Evolutionary conservation across 108 stramenopile genomes (phyloP).

Genomic region (Nitzschia inconspicua): DNA sequence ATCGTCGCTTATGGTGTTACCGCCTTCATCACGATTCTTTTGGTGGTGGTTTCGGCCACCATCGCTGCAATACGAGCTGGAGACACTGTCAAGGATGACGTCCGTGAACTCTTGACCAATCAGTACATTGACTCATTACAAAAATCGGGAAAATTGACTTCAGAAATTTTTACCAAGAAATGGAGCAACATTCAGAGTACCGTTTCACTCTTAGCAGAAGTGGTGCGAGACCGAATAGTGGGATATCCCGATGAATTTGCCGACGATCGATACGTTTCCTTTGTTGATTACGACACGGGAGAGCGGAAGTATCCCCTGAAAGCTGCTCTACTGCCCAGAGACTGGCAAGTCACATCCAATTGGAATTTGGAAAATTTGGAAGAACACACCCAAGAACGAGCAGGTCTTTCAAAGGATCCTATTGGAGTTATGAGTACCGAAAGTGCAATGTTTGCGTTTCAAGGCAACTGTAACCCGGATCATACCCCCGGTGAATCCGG

Average conservation of each 20-base stretch:
- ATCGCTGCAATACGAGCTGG: slow-evolving; percentile 27
- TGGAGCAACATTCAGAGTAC: slow-evolving; percentile 16
- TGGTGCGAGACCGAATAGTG: slow-evolving; percentile 46
- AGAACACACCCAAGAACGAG: slow-evolving; percentile 7
- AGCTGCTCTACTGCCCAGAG: slow-evolving; percentile 32
- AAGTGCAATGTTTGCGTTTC: slow-evolving; percentile 32
- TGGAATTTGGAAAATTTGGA: neutral
- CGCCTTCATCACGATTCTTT: slow-evolving; percentile 26
- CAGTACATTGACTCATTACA: slow-evolving; percentile 17
- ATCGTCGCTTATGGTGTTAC: slow-evolving; percentile 44
- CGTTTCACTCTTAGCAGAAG: slow-evolving; percentile 29
- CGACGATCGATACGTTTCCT: slow-evolving; percentile 38
- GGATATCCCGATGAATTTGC: slow-evolving; percentile 42
- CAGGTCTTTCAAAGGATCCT: neutral
- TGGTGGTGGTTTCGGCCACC: slow-evolving; percentile 36
- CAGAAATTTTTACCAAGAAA: slow-evolving; percentile 22
- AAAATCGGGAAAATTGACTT: slow-evolving; percentile 15
- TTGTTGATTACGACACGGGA: slow-evolving; percentile 32
- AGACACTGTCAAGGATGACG: slow-evolving; percentile 23
- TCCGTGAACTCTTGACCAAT: slow-evolving; percentile 11
- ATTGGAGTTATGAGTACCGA: neutral
- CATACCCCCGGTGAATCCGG: slow-evolving; percentile 7
- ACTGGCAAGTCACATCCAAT: slow-evolving; percentile 32
- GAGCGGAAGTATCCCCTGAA: slow-evolving; percentile 38
- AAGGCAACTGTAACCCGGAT: slow-evolving; percentile 51